phyloP scores from a whole-genome alignment of 2,329 filamentous ascomycete species.

The Talaromyces sp. region DNA sequence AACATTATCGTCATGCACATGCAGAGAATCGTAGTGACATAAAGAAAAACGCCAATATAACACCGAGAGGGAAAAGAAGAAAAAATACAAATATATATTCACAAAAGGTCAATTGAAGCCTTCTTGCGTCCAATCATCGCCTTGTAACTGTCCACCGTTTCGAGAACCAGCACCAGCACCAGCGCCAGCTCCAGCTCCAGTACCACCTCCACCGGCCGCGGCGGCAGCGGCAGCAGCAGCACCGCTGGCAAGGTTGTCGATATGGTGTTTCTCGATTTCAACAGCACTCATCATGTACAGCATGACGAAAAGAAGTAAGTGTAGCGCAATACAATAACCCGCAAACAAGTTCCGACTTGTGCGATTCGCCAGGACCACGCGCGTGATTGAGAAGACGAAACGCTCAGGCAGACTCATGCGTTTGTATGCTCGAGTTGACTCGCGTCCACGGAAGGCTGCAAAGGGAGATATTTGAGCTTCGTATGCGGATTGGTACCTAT shows the following conservation, averaged over 20 bases:
- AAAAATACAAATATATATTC: background rate
- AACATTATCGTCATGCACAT: background rate
- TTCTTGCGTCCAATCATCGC: constrained; percentile 62
- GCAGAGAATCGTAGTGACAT: background rate
- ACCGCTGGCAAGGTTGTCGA: constrained; percentile 49
- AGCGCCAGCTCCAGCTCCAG: no score
- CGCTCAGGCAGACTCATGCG: constrained; percentile 90
- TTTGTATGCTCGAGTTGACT: constrained; percentile 84
- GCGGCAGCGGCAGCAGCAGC: constrained; percentile 36
- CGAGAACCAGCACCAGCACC: constrained; percentile 21
- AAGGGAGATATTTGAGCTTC: constrained; percentile 95
- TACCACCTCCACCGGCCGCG: constrained; percentile 18
- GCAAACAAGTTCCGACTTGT: constrained; percentile 93
- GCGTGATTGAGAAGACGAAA: constrained; percentile 82
- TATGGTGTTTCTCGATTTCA: constrained; percentile 61
- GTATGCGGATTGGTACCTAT: constrained; percentile 87
- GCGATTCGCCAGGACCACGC: constrained; percentile 83
- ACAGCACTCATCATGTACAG: constrained; percentile 76
- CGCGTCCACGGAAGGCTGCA: constrained; percentile 88
- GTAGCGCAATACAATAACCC: constrained; percentile 81
- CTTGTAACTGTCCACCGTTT: constrained; percentile 30
- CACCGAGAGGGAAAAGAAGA: background rate
- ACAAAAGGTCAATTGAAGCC: constrained; percentile 43
- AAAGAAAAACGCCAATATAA: background rate
- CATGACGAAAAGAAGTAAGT: constrained; percentile 80